phyloP scores from a whole-genome alignment of 2,329 filamentous ascomycete genomes.

The Chaetothyriales sp. region DNA sequence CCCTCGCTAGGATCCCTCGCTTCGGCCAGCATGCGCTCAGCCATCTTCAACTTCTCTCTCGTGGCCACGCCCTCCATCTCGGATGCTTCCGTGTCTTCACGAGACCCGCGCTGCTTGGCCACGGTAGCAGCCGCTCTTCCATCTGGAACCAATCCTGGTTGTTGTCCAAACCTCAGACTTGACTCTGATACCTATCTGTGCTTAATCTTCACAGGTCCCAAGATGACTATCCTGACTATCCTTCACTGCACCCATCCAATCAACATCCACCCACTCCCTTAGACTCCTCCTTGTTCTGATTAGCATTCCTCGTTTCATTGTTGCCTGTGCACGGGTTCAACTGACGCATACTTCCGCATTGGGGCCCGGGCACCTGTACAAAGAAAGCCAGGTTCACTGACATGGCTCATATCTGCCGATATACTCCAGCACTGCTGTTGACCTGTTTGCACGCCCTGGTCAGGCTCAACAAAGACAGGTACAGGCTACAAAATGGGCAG shows the following conservation, averaged over 20 bases:
- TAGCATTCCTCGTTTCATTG: constrained; percentile 20
- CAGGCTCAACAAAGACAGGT: constrained; percentile 5
- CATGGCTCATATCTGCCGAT: constrained; percentile 5
- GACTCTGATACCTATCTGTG: background rate
- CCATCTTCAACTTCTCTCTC: background rate
- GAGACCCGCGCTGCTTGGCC: background rate
- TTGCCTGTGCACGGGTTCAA: constrained; percentile 21
- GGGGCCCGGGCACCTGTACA: constrained; percentile 17
- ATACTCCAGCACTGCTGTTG: constrained; percentile 1
- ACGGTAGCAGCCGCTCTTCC: background rate
- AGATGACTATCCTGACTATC: background rate
- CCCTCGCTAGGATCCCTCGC: too few relatives aligned
- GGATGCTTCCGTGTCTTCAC: background rate
- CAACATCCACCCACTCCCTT: background rate
- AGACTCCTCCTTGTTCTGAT: constrained; percentile 15
- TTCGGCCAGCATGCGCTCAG: background rate
- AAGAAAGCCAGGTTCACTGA: constrained; percentile 21
- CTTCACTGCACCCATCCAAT: background rate
- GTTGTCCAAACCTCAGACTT: background rate
- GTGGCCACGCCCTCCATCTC: too few relatives aligned
- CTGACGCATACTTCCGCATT: constrained; percentile 21
- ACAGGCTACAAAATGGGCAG: constrained; percentile 2
- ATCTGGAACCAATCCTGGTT: background rate
- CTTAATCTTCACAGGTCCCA: background rate
- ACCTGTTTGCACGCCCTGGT: constrained; percentile 1